These are phyloP conservation scores for Trichoderma oligosporum DNA, from an alignment of 2,329 filamentous ascomycete genomes.

Conservation along the genomic window DNA sequence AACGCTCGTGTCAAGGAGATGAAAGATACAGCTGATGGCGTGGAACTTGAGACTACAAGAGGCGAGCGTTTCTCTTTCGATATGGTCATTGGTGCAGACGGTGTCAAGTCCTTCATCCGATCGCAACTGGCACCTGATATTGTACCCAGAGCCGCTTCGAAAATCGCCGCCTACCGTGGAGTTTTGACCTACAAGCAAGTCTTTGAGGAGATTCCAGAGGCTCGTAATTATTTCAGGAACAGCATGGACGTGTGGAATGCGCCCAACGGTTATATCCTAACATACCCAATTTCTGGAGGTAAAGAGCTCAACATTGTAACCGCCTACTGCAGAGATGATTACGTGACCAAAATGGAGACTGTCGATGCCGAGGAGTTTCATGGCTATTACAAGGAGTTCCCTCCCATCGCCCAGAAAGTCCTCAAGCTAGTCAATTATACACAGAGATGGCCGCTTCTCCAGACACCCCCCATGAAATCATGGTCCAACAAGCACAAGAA, in stretches of 20 bases:
- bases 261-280: background rate
- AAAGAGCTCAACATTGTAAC: constrained; percentile 1
- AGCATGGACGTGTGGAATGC: constrained; percentile 4
- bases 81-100: background rate
- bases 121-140: background rate
- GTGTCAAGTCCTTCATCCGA: background rate
- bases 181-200: background rate
- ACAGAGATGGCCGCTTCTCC: background rate
- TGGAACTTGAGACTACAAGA: background rate
- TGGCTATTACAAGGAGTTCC: background rate
- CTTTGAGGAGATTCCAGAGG: background rate
- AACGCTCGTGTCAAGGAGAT: background rate
- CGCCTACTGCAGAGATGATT: background rate
- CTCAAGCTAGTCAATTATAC: background rate
- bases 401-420: background rate
- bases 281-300: background rate
- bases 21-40: background rate
- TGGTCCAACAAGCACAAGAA: background rate
- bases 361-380: background rate
- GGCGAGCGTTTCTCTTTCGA: background rate
- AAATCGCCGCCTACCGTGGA: background rate
- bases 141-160: background rate
- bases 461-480: background rate
- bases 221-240: background rate
- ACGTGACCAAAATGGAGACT: background rate